Conservation (phyloP, 1,139 yeast genomes). For the Kurtzmaniella quercitrusa region DNA sequence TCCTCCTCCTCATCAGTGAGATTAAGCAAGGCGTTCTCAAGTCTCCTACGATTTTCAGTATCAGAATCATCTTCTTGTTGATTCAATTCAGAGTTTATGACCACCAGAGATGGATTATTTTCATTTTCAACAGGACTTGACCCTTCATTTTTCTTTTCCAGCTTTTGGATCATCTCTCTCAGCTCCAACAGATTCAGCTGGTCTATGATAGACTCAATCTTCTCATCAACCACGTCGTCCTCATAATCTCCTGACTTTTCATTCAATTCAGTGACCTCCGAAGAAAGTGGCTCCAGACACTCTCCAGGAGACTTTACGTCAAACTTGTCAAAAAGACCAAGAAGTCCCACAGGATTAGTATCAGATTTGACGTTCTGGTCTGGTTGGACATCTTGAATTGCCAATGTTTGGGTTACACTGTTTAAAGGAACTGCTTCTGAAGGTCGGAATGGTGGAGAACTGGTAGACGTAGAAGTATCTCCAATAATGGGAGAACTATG, state of each 20-base stretch:
- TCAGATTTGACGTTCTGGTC: not conserved
- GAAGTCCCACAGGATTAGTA: slow-evolving; percentile 23
- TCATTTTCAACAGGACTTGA: not conserved
- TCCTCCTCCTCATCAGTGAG: not conserved
- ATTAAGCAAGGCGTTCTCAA: slow-evolving; percentile 2
- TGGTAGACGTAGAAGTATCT: not conserved
- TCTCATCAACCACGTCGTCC: slow-evolving; percentile 2
- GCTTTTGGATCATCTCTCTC: slow-evolving; percentile 3
- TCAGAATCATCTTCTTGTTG: not conserved
- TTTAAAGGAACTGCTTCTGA: slow-evolving; percentile 11
- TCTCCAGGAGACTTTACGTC: slow-evolving; percentile 19
- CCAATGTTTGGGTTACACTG: slow-evolving; percentile 24
- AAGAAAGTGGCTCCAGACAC: not conserved
- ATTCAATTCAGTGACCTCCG: not conserved
- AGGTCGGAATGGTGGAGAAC: slow-evolving; percentile 8
- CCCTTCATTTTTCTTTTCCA: not conserved
- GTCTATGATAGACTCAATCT: slow-evolving; percentile 8
- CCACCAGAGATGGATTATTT: not conserved
- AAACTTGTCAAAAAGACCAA: slow-evolving; percentile 38
- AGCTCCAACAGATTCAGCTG: slow-evolving; percentile 9
- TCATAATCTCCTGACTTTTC: slow-evolving; percentile 5
- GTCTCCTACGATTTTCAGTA: not conserved
- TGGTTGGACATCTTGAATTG: slow-evolving; percentile 17
- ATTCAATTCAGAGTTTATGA: not conserved
- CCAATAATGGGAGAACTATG: slow-evolving; percentile 5